A percentile compares a stretch with the other conserved stretches of the same genome.
Evolutionary conservation across 495 filamentous ascomycete species (phyloP).

Genomic region (Penicillium coffeae): DNA sequence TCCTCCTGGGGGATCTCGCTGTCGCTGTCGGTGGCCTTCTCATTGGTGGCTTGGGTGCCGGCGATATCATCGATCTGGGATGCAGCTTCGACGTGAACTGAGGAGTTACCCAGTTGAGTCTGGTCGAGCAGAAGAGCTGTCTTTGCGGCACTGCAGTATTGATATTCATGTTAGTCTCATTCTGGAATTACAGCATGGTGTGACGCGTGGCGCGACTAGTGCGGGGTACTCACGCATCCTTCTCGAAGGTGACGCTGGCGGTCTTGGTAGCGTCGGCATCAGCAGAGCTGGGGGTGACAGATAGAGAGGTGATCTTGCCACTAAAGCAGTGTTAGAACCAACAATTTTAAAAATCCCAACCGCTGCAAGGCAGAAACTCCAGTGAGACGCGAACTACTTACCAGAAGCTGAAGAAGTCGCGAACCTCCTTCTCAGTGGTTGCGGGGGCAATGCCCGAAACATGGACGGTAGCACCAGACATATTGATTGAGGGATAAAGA

Average conservation of each 20-base stretch:
- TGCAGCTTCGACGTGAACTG: slow-evolving; percentile 72
- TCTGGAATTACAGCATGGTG: slow-evolving; percentile 1
- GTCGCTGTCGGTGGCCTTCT: slow-evolving; percentile 42
- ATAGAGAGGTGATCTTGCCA: slow-evolving; percentile 83
- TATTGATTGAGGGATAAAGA: slow-evolving; percentile 20
- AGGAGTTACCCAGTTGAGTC: slow-evolving; percentile 78
- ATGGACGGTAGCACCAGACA: slow-evolving; percentile 51
- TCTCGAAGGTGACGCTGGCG: slow-evolving; percentile 92
- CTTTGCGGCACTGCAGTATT: slow-evolving; percentile 64
- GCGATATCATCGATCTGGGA: slow-evolving; percentile 63
- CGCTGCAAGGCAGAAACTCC: too few species aligned
- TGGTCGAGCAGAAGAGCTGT: slow-evolving; percentile 95
- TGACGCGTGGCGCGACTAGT: slow-evolving; percentile 10
- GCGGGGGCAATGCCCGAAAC: slow-evolving; percentile 75
- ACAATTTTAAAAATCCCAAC: not conserved
- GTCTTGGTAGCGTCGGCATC: slow-evolving; percentile 62
- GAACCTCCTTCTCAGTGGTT: slow-evolving; percentile 85
- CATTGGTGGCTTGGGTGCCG: slow-evolving; percentile 38
- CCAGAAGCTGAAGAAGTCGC: slow-evolving; percentile 99
- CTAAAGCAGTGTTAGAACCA: slow-evolving; percentile 45
- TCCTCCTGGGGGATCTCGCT: slow-evolving; percentile 85
- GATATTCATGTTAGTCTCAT: not conserved
- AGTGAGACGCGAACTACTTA: slow-evolving; percentile 42
- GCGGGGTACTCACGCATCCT: slow-evolving; percentile 63
- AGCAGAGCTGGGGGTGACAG: slow-evolving; percentile 62